Conservation (phyloP, 768 basidiomycete species). For the Hypsizygus marmoreus region DNA sequence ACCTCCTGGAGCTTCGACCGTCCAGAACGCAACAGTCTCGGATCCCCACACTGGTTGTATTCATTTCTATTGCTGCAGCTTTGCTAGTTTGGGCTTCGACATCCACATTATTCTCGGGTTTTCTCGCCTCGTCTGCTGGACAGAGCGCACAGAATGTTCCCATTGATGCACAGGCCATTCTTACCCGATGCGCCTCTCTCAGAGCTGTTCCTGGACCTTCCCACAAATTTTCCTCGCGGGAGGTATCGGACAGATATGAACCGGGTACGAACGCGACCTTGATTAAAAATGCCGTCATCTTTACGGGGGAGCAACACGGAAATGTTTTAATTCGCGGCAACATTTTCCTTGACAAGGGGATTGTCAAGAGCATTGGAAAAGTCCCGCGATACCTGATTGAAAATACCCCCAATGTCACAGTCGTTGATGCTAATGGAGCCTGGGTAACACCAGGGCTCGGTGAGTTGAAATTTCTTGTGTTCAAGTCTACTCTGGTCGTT, state of each 20-base stretch:
- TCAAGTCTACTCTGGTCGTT: constrained; percentile 20
- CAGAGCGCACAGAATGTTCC: constrained; percentile 17
- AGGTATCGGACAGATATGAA: constrained; percentile 66
- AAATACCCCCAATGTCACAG: constrained; percentile 44
- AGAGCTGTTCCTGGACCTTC: constrained; percentile 47
- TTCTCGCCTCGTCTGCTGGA: background rate
- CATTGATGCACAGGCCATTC: constrained; percentile 32
- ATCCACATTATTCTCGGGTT: constrained; percentile 8
- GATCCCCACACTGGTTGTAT: constrained; percentile 10
- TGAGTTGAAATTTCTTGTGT: constrained; percentile 29
- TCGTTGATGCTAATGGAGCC: constrained; percentile 61
- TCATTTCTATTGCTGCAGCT: constrained; percentile 14
- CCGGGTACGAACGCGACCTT: constrained; percentile 64
- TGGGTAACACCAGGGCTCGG: constrained; percentile 73
- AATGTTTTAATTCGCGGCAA: constrained; percentile 61
- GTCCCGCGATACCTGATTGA: constrained; percentile 41
- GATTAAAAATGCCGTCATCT: constrained; percentile 71
- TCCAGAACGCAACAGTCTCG: background rate
- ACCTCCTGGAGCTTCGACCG: constrained; percentile 9
- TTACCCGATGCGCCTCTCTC: constrained; percentile 52
- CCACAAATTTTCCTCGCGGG: constrained; percentile 38
- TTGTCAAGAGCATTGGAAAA: constrained; percentile 60
- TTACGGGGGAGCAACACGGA: constrained; percentile 60
- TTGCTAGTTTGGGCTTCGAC: constrained; percentile 15
- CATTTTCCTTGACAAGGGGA: constrained; percentile 66